phyloP scores from a whole-genome alignment of 2,329 filamentous ascomycete genomes.

The Diplocarpon rosae region DNA sequence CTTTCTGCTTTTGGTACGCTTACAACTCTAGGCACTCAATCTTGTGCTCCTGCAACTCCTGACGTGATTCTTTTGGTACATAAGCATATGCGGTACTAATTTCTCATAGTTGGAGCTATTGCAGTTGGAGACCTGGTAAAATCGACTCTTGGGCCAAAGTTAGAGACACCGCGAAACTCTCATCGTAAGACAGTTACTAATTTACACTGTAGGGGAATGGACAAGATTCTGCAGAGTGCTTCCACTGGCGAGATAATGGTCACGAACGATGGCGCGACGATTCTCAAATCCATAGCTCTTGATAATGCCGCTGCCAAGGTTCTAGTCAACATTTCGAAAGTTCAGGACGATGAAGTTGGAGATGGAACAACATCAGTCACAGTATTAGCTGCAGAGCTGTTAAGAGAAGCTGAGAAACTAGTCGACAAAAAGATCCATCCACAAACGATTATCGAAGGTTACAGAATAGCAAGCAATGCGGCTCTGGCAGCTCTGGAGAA shows the following conservation, averaged over 20 bases:
- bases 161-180: neutral
- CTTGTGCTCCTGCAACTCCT: neutral
- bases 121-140: slow-evolving; percentile 96
- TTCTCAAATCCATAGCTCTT: slow-evolving; percentile 94
- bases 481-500: slow-evolving; percentile 76
- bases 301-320: slow-evolving; percentile 98
- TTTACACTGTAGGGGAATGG: slow-evolving; percentile 58
- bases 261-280: slow-evolving; percentile 96
- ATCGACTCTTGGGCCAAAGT: slow-evolving; percentile 79
- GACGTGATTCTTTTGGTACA: neutral
- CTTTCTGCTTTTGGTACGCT: slow-evolving; percentile 64
- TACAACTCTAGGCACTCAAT: neutral
- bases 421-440: slow-evolving; percentile 98
- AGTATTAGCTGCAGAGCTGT: slow-evolving; percentile 85
- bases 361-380: slow-evolving; percentile 98
- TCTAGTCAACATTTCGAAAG: slow-evolving; percentile 97
- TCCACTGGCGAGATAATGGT: slow-evolving; percentile 97
- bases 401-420: slow-evolving; percentile 93
- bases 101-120: slow-evolving; percentile 69
- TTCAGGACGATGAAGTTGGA: slow-evolving; percentile 96
- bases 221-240: slow-evolving; percentile 55
- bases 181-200: neutral
- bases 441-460: slow-evolving; percentile 98
- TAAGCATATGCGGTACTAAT: neutral
- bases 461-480: slow-evolving; percentile 89